A percentile compares a stretch with the other conserved stretches of the same genome.
Conservation (phyloP, 2,329 filamentous ascomycete genomes). For the Tricladium varicosporioides region DNA sequence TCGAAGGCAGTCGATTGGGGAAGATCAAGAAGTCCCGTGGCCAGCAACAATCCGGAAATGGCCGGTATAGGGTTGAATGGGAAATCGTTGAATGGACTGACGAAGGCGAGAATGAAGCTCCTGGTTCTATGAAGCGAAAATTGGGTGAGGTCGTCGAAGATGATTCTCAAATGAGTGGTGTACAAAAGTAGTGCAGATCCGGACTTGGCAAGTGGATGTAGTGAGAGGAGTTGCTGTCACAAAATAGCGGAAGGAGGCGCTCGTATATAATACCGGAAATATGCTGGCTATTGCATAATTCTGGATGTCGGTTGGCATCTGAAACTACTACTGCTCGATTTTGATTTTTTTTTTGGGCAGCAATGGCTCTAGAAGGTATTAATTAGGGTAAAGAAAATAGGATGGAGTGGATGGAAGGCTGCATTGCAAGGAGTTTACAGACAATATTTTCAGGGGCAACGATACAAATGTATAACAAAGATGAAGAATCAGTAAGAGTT, state of each 20-base stretch:
- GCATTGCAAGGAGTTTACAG: background rate
- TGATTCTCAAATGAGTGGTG: constrained; percentile 12
- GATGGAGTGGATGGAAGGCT: background rate
- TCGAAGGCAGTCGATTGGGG: constrained; percentile 72
- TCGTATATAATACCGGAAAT: background rate
- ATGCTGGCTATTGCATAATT: background rate
- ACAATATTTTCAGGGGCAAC: background rate
- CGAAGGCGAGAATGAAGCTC: constrained; percentile 39
- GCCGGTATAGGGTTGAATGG: constrained; percentile 71
- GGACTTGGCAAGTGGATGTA: no score
- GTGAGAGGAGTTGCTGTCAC: background rate
- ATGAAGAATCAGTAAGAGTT: background rate
- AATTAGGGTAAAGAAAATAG: background rate
- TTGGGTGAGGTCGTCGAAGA: constrained; percentile 36
- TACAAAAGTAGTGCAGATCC: background rate
- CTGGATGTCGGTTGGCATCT: background rate
- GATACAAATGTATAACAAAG: background rate
- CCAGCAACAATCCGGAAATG: constrained; percentile 56
- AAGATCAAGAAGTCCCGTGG: constrained; percentile 61
- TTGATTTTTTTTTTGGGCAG: background rate
- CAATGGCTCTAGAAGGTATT: background rate
- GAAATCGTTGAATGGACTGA: constrained; percentile 74
- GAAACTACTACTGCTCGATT: background rate
- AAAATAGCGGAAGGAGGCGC: constrained; percentile 5
- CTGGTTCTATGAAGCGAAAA: constrained; percentile 52